Percentiles rank a stretch among this genome's conserved stretches.
Conservation (phyloP, 31 red algal genomes). For the Bonnemaisonia californica region DNA sequence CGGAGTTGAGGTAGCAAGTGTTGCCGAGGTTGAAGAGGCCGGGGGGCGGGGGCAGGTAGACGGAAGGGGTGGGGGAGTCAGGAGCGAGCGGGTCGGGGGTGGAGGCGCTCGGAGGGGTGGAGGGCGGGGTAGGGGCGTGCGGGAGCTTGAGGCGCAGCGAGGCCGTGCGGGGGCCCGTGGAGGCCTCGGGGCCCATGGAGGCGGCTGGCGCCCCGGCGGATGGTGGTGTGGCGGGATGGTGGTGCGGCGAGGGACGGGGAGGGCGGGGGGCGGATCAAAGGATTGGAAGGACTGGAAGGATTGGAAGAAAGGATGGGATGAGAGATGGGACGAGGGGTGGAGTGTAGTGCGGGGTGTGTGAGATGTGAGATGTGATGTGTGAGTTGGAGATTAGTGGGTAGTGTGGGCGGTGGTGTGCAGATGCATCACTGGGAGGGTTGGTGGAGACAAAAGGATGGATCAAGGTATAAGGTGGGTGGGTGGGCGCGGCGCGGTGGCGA, state of each 20-base stretch:
- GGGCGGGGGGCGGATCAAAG: slow-evolving; percentile 4
- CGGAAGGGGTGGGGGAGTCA: background rate
- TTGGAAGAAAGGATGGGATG: background rate
- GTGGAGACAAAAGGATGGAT: too few species aligned
- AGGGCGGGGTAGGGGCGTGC: background rate
- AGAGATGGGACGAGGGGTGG: background rate
- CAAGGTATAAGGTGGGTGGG: too few species aligned
- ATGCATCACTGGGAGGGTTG: too few species aligned
- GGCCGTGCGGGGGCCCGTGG: background rate
- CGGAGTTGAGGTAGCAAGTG: slow-evolving; percentile 93
- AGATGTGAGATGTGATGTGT: background rate
- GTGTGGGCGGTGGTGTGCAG: slow-evolving; percentile 10
- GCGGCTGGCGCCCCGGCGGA: background rate
- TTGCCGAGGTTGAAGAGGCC: slow-evolving; percentile 94
- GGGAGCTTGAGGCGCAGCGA: background rate
- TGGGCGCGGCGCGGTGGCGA: too few species aligned
- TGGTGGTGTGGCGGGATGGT: background rate
- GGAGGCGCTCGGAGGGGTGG: background rate
- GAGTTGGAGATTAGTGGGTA: background rate
- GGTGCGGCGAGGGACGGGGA: background rate
- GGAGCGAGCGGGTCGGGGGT: background rate
- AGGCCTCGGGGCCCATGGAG: background rate
- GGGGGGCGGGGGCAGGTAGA: slow-evolving; percentile 38
- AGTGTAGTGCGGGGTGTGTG: background rate
- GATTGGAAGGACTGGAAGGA: background rate